Evolutionary conservation across 2,329 filamentous ascomycete species (phyloP), one percentile per base, ranked within the genome.

Genomic region (Hymenoscyphus salicellus): DNA sequence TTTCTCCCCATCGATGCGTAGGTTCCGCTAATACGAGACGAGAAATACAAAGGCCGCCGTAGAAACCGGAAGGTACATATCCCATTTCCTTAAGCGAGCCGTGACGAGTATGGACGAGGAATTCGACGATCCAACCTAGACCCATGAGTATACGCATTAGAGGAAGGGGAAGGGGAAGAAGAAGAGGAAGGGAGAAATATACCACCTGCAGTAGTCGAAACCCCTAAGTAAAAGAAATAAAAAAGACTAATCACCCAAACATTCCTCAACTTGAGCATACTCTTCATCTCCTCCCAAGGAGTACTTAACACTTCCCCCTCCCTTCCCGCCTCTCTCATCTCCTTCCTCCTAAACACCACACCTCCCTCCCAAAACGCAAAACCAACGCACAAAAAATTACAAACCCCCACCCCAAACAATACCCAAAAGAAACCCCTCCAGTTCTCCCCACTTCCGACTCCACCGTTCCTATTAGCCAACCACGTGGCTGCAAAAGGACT

Each of bases 201-300:
- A 49, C 43, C 43, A 8, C 66, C 66, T 16, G 84, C 82, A 0
- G 86, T 89, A 1, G 86, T 80, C 1, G 72, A 73, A 0, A 80
- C 82, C 0, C 87, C 86, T 0, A 89, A 77, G 60, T 84, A 83
- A 72, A 88, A 87, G 75, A 89, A 89, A 76, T 85, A 89, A 73
- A 87, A 89, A 1, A 86, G 62, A 58, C 85, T 85, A 2, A 89
- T 71, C 0, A 86, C 72, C 83, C 86, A 89, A 3, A 89, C 76
- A 3, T 78, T 79, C 17, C 77, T 81, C 1, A 74, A 78, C 16
- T 71, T 75, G 0, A 86, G 66, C 0, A 83, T 79, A 7, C 75
- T 74, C 38, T 79, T 79, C 59, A 86, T 79, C 56, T 84, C 76
- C 0, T 68, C 66, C 5, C 78, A 70, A 49, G 43, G 43, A 23